Evolutionary conservation across 176 grass and related monocot genomes (phyloP).

Genomic region (Tillandsia fasciculata): DNA sequence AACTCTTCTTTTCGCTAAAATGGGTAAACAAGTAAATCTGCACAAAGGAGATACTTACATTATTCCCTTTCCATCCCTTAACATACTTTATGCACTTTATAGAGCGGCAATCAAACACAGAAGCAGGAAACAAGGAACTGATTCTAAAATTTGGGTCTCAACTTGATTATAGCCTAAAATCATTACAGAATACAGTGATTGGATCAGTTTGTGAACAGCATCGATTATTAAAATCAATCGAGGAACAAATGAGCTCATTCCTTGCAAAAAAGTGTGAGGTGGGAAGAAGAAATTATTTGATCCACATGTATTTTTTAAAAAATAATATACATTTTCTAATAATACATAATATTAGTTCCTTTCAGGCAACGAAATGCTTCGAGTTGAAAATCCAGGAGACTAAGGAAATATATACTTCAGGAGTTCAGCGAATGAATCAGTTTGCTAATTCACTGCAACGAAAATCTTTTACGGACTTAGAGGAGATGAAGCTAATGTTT

Average conservation of each 20-base stretch:
- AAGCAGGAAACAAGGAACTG: slow-evolving; percentile 48
- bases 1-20: slow-evolving; percentile 39
- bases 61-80: neutral
- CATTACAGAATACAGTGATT: slow-evolving; percentile 45
- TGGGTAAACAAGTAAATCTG: slow-evolving; percentile 36
- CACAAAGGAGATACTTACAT: neutral
- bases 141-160: slow-evolving; percentile 45
- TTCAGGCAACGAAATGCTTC: slow-evolving; percentile 47
- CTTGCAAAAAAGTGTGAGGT: slow-evolving; percentile 60
- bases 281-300: neutral
- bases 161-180: slow-evolving; percentile 42
- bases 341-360: slow-evolving; percentile 7
- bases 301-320: slow-evolving; percentile 4
- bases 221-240: slow-evolving; percentile 46
- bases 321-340: slow-evolving; percentile 6
- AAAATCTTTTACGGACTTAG: slow-evolving; percentile 31
- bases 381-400: slow-evolving; percentile 46
- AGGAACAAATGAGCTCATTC: slow-evolving; percentile 47
- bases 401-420: slow-evolving; percentile 44
- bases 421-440: slow-evolving; percentile 45
- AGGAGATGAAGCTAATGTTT: slow-evolving; percentile 42
- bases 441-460: slow-evolving; percentile 31
- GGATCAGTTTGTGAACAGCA: slow-evolving; percentile 50
- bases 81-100: slow-evolving; percentile 9
- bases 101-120: slow-evolving; percentile 57